Percentiles rank a stretch among this genome's conserved stretches.
Evolutionary conservation across 2,329 filamentous ascomycete genomes (phyloP).

Genomic region (Xylaria sp.): DNA sequence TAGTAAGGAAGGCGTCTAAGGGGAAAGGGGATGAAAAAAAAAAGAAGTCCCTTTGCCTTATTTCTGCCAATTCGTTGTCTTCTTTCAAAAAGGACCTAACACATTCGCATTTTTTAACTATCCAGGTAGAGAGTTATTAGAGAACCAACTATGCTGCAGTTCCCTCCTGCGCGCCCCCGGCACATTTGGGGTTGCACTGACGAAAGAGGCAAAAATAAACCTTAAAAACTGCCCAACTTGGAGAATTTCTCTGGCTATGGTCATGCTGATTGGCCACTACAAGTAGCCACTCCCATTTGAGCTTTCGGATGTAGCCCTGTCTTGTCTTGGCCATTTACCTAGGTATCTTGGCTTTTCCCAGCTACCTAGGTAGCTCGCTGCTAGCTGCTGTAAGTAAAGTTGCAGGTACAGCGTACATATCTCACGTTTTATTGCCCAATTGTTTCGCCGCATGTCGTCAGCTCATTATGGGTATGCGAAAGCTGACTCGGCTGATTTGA

Average conservation of each 20-base stretch:
- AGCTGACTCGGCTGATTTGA: too few relatives aligned
- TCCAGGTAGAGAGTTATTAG: neutral
- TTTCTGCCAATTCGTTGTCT: neutral
- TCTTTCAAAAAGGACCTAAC: neutral
- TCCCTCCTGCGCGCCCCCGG: slow-evolving; percentile 3
- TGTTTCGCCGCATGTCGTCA: slow-evolving; percentile 29
- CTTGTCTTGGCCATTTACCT: slow-evolving; percentile 31
- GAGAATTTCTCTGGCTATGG: slow-evolving; percentile 20
- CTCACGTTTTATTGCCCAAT: slow-evolving; percentile 31
- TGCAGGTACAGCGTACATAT: neutral
- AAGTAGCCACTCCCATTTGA: neutral
- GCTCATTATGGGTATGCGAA: neutral
- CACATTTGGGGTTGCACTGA: slow-evolving; percentile 6
- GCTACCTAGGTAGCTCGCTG: neutral
- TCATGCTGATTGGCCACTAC: slow-evolving; percentile 29
- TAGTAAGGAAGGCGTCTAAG: neutral
- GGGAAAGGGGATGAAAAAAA: too few relatives aligned
- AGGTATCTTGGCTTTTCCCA: slow-evolving; percentile 31
- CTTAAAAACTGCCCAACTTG: slow-evolving; percentile 34
- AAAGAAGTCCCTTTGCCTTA: neutral
- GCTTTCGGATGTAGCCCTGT: slow-evolving; percentile 29
- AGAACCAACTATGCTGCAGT: slow-evolving; percentile 2
- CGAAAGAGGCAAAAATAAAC: slow-evolving; percentile 27
- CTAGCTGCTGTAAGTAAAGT: too few relatives aligned
- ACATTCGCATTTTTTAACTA: neutral